Base-by-base conservation (phyloP, 2,329 filamentous ascomycete species). In the Epicoccum nigrum region DNA sequence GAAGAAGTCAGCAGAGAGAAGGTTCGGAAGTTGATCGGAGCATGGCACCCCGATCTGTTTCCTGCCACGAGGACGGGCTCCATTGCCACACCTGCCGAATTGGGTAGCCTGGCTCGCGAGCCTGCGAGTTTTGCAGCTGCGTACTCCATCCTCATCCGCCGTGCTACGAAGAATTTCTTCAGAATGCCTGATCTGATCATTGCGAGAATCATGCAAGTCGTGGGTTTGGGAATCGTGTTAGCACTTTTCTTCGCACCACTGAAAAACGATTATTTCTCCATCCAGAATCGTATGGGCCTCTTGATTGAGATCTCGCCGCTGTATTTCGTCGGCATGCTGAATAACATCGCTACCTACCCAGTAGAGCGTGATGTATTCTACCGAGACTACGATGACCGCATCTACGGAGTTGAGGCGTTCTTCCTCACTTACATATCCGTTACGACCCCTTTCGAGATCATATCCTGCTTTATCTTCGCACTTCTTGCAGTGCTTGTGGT, bases 271-370 rank as follows among this genome's bases (percentile, higher is more conserved):
- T 90, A 88, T 74, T 83, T 80, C 45, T 83, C 83, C 1, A 81
- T 92, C 0, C 89, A 92, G 68, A 89, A 86, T 42, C 82, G 88
- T 1, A 81, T 92, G 60, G 89, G 89, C 0, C 88, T 90, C 59
- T 76, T 91, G 1, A 86, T 91, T 57, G 83, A 92, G 65, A 80
- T 91, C 23, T 83, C 85, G 1, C 85, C 87, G 0, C 83, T 89
- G 28, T 88, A 89, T 70, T 89, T 89, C 60, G 83, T 89, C 2
- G 88, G 88, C 62, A 65, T 92, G 87, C 79, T 92, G 11, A 87
- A 92, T 69, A 91, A 91, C 63, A 86, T 91, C 4, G 86, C 87
- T 3, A 80, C 89, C 7, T 91, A 91, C 64, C 88, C 88, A 0
- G 76, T 76, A 32, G 88, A 91, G 65, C 80, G 87, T 4, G 87